Conservation (phyloP, 805 yeast genomes). For the Wickerhamiella slavikovae region DNA sequence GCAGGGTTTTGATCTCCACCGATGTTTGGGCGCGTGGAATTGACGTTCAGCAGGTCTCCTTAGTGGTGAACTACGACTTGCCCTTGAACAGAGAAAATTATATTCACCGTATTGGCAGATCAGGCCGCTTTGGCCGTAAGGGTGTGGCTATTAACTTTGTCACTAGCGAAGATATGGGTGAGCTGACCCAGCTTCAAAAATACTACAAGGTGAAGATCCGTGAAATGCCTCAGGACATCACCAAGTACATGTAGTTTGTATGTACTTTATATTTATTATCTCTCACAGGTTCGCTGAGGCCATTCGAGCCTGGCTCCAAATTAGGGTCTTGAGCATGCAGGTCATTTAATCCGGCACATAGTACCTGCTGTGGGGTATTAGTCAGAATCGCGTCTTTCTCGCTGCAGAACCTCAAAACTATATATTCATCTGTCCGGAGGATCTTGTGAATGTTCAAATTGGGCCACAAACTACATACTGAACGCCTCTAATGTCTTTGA, state of each 20-base stretch:
- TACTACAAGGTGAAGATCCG: conserved; percentile 75
- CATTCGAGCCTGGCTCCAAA: conserved; percentile 1
- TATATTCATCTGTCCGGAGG: too few relatives aligned
- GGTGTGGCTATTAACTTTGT: conserved; percentile 88
- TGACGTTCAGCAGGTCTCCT: conserved; percentile 93
- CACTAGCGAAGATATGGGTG: conserved; percentile 55
- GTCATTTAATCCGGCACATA: too few relatives aligned
- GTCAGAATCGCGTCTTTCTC: too few relatives aligned
- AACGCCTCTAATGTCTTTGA: too few relatives aligned
- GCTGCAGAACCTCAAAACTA: too few relatives aligned
- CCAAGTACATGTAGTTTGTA: conserved; percentile 13
- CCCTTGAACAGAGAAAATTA: conserved; percentile 89
- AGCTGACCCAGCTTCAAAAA: conserved; percentile 64
- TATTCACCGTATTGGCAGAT: conserved; percentile 93
- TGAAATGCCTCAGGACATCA: conserved; percentile 75
- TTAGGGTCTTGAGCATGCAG: too few relatives aligned
- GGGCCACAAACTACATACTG: too few relatives aligned
- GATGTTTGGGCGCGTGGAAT: conserved; percentile 98
- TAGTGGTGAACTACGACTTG: conserved; percentile 87
- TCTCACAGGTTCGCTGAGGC: too few relatives aligned
- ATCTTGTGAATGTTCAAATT: too few relatives aligned
- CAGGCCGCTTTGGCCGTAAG: conserved; percentile 96
- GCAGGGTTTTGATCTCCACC: conserved; percentile 85
- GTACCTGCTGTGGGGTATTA: too few relatives aligned
- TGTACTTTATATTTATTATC: too few relatives aligned